phyloP scores from a whole-genome alignment of 2,329 filamentous ascomycete genomes.

The Stylonectria norvegica region DNA sequence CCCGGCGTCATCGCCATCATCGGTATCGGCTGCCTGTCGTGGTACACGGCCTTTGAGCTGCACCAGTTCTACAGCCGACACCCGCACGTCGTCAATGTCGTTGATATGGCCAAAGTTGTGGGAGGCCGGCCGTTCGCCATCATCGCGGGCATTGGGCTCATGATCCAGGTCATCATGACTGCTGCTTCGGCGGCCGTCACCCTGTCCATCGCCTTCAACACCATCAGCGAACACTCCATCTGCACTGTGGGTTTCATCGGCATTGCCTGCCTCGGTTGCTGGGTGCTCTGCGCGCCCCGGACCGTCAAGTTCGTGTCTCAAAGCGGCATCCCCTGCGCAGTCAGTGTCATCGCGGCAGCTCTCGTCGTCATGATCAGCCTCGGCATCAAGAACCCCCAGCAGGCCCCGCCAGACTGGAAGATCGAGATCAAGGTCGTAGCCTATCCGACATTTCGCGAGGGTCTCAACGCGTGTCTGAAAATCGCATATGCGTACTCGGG shows the following conservation, averaged over 20 bases:
- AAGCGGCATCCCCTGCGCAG: slow-evolving; percentile 31
- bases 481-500: slow-evolving; percentile 37
- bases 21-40: slow-evolving; percentile 62
- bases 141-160: slow-evolving; percentile 54
- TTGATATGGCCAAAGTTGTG: slow-evolving; percentile 62
- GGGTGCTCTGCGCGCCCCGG: slow-evolving; percentile 61
- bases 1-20: slow-evolving; percentile 67
- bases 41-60: slow-evolving; percentile 46
- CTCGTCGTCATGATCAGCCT: slow-evolving; percentile 38
- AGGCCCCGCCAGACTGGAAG: slow-evolving; percentile 27
- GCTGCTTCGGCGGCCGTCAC: slow-evolving; percentile 64
- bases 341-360: slow-evolving; percentile 34
- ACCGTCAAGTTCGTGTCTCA: slow-evolving; percentile 51
- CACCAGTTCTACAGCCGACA: slow-evolving; percentile 69
- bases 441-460: slow-evolving; percentile 30
- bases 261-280: slow-evolving; percentile 60
- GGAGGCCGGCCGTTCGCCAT: slow-evolving; percentile 30
- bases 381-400: slow-evolving; percentile 28
- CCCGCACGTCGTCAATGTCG: slow-evolving; percentile 67
- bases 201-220: slow-evolving; percentile 66
- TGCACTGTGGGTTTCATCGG: slow-evolving; percentile 66
- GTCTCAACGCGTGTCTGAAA: slow-evolving; percentile 33
- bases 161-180: slow-evolving; percentile 71
- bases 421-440: slow-evolving; percentile 30
- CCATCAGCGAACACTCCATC: slow-evolving; percentile 56